Evolutionary conservation across 441 rosid species (phyloP), one percentile per base, ranked within the genome.

Genomic region (Gossypium schwendimanii): DNA sequence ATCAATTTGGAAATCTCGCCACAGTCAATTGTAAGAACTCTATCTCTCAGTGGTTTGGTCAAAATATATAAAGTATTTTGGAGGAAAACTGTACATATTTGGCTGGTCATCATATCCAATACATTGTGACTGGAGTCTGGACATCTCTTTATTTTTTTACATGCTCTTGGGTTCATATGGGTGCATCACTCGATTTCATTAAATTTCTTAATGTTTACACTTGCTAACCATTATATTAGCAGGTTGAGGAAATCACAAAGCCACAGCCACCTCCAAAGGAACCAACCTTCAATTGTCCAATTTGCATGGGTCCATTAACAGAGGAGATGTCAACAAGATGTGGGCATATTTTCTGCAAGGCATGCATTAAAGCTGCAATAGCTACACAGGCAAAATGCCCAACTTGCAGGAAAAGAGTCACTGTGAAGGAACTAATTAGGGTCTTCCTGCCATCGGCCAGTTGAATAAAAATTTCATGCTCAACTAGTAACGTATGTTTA

Each of bases 261-360:
- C 83, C 81, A 1, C 77, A 76, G 0, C 76, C 84, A 41, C 86
- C 94, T 20, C 81, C 74, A 8, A 87, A 84, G 80, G 95, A 90
- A 75, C 90, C 88, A 6, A 89, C 80, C 21, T 93, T 95, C 79
- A 87, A 76, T 58, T 95, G 99, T 74, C 97, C 99, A 55, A 90
- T 95, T 66, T 95, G 99, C 83, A 33, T 93, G 90, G 82, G 89
- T 63, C 85, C 92, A 63, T 77, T 95, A 62, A 87, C 75, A 0
- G 90, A 90, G 79, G 97, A 89, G 82, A 82, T 80, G 75, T 81
- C 99, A 36, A 95, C 99, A 23, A 93, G 85, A 80, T 95, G 99
- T 70, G 99, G 99, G 67, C 99, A 95, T 67, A 95, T 95, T 50
- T 95, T 92, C 85, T 95, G 99, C 76, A 87, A 84, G 81, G 39